Evolutionary conservation across 768 basidiomycete genomes (phyloP).

Genomic region (Chalciporus piperatus): DNA sequence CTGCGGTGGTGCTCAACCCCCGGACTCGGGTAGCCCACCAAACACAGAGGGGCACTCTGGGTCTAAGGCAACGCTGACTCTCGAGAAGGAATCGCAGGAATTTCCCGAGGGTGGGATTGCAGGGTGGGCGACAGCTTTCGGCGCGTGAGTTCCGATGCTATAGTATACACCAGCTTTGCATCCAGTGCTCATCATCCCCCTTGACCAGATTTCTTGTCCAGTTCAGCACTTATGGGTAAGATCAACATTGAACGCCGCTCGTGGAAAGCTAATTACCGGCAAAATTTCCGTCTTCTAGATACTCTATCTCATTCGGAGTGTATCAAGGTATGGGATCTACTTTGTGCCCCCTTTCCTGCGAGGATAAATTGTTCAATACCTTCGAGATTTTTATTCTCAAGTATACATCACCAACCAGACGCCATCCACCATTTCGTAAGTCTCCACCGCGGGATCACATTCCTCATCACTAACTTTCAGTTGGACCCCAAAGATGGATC

Average conservation of each 20-base stretch:
- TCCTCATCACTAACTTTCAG: not conserved
- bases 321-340: slow-evolving; percentile 36
- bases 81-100: not conserved
- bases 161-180: not conserved
- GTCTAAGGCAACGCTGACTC: not conserved
- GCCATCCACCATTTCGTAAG: slow-evolving; percentile 40
- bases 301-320: slow-evolving; percentile 40
- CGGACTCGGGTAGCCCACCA: not conserved
- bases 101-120: slow-evolving; percentile 29
- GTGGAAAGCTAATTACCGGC: not conserved
- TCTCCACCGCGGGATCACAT: not conserved
- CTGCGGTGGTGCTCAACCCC: not conserved
- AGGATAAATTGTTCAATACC: no score
- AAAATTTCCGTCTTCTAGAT: slow-evolving; percentile 18
- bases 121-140: slow-evolving; percentile 31
- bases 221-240: slow-evolving; percentile 38
- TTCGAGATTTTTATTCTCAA: slow-evolving; percentile 38
- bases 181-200: not conserved
- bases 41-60: not conserved
- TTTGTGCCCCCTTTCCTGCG: not conserved
- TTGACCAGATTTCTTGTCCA: slow-evolving; percentile 35
- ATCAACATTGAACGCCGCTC: not conserved
- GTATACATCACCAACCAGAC: slow-evolving; percentile 36
- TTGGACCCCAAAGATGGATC: slow-evolving; percentile 33
- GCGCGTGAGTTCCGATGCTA: slow-evolving; percentile 23